These are phyloP conservation scores for Nicotiana rustica DNA, from an alignment of 305 asterid species.

Conservation along the genomic window DNA sequence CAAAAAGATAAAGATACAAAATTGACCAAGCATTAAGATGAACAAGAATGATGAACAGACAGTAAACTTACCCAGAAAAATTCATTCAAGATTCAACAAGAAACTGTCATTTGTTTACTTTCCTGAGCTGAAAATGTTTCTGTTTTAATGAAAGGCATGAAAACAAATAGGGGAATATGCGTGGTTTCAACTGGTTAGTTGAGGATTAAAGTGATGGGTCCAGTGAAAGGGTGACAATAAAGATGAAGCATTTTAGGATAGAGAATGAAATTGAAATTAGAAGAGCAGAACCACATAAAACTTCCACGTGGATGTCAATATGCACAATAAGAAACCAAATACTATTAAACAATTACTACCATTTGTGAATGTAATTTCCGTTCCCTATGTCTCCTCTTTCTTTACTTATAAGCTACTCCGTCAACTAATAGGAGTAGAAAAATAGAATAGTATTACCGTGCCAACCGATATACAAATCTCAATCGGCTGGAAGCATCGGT, in stretches of 20 bases:
- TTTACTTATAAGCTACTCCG: conserved; percentile 16
- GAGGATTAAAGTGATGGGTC: neutral
- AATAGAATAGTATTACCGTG: neutral
- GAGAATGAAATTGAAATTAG: neutral
- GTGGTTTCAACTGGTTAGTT: conserved; percentile 14
- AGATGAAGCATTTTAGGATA: neutral
- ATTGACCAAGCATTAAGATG: neutral
- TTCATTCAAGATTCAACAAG: conserved; percentile 17
- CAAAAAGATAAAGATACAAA: neutral
- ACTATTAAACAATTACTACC: neutral
- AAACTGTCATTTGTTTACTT: neutral
- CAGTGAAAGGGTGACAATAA: neutral
- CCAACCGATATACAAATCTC: neutral
- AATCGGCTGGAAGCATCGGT: neutral
- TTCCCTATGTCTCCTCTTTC: neutral
- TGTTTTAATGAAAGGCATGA: neutral
- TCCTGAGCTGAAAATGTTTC: neutral
- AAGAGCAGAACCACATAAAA: neutral
- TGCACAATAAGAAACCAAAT: neutral
- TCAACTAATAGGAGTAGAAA: neutral
- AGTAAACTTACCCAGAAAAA: conserved; percentile 14
- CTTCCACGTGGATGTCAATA: conserved; percentile 15
- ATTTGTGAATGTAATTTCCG: neutral
- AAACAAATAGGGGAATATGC: conserved; percentile 2
- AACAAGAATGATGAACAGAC: neutral